Evolutionary conservation across 495 filamentous ascomycete species (phyloP).

Genomic region (Talaromyces adpressus): DNA sequence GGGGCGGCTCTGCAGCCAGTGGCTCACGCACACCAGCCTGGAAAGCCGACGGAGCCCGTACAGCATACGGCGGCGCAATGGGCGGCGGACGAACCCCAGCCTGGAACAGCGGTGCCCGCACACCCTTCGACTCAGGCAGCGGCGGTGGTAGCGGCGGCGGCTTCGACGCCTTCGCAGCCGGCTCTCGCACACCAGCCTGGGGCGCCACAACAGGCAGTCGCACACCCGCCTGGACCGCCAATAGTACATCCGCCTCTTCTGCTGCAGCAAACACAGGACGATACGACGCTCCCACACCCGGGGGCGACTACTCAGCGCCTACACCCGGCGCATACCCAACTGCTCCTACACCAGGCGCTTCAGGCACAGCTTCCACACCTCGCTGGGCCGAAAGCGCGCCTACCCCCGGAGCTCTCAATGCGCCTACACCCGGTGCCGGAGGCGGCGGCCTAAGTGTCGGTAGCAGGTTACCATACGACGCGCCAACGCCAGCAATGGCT

Average conservation of each 20-base stretch:
- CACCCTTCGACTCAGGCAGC: slow-evolving; percentile 57
- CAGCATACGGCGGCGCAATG: slow-evolving; percentile 53
- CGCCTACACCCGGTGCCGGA: slow-evolving; percentile 44
- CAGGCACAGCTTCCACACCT: slow-evolving; percentile 77
- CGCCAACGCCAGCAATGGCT: slow-evolving; percentile 68
- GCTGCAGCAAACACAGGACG: slow-evolving; percentile 23
- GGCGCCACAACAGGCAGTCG: slow-evolving; percentile 45
- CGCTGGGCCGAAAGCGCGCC: slow-evolving; percentile 59
- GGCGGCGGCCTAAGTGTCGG: slow-evolving; percentile 17
- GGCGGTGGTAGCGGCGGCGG: slow-evolving; percentile 33
- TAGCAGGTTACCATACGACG: slow-evolving; percentile 41
- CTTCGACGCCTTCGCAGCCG: slow-evolving; percentile 64
- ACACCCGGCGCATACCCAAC: slow-evolving; percentile 41
- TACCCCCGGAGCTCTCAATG: slow-evolving; percentile 57
- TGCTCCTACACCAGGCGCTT: slow-evolving; percentile 67
- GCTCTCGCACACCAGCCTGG: slow-evolving; percentile 71
- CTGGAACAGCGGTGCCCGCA: slow-evolving; percentile 59
- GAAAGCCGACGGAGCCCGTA: slow-evolving; percentile 63
- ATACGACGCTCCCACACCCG: slow-evolving; percentile 75
- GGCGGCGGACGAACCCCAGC: slow-evolving; percentile 42
- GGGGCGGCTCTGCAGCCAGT: slow-evolving; percentile 48
- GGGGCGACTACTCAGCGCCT: slow-evolving; percentile 49
- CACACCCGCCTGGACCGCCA: slow-evolving; percentile 42
- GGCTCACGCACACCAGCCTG: slow-evolving; percentile 66
- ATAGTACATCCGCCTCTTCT: slow-evolving; percentile 1